Base-by-base conservation (phyloP, 2,329 filamentous ascomycete genomes). In the Arthrobotrys megalospora region DNA sequence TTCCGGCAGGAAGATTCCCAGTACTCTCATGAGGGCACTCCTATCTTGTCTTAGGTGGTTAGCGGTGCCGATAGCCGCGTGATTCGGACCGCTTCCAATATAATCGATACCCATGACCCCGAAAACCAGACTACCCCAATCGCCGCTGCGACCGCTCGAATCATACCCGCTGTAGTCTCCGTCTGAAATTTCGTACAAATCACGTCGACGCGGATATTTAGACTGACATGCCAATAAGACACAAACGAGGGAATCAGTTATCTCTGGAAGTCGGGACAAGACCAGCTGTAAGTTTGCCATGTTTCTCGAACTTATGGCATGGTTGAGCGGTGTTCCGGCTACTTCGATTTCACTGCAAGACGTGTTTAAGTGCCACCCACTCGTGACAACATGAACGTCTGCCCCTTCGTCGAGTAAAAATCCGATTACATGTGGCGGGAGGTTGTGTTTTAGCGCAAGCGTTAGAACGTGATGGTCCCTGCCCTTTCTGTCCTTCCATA, bases 351-450 rank as follows among this genome's bases (percentile, higher is more conserved):
- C 48, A 5, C 10, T 1, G 11, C 7, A 7, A 3, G 36, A 38
- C 6, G 36, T 38, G 8, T 38, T 6, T 8, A 38, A 10, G 8
- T 2, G 12, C 36, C 36, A 32, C 4, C 6, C 10, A 32, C 10
- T 6, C 1, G 48, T 3, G 11, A 43, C 10, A 19, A 52, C n/a
- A 14, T 52, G 21, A 8, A 52, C 62, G 21, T 36, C 24, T 2
- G 62, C 62, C n/a, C 62, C 62, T 10, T 16, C 12, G n/a, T 52
- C 6, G 2, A 66, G 34, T 14, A 66, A 14, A 12, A 21, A 4
- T 12, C 6, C 6, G 24, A 63, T 45, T 10, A 45, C 58, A 21
- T 14, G 3, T 4, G 2, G 5, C 43, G 7, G 16, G 1, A 34
- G 58, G 4, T 45, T 24, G 10, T 24, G 2, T 28, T 24, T 24